Evolutionary conservation across 306 rosid genomes (phyloP).

Genomic region (Castanea sativa): DNA sequence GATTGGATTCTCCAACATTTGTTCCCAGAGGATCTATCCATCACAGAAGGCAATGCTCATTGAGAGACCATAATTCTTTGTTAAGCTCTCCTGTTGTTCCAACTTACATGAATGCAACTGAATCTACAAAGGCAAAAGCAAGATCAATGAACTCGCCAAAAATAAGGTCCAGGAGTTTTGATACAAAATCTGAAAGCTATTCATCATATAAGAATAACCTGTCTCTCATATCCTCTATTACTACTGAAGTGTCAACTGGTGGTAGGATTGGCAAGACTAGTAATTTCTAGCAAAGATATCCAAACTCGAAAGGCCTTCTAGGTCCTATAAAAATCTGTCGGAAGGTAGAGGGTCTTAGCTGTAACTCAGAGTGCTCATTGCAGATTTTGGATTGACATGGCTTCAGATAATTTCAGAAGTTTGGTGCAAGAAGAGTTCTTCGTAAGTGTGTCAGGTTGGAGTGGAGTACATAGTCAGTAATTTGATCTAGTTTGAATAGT

Average conservation of each 20-base stretch:
- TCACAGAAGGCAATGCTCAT: slow-evolving; percentile 55
- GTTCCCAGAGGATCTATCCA: neutral
- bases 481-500: neutral
- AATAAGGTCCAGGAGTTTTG: slow-evolving; percentile 54
- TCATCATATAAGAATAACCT: slow-evolving; percentile 83
- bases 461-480: too few relatives aligned
- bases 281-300: slow-evolving; percentile 16
- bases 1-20: too few relatives aligned
- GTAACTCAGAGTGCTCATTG: too few relatives aligned
- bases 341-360: slow-evolving; percentile 50
- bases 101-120: slow-evolving; percentile 92
- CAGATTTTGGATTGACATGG: slow-evolving; percentile 23
- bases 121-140: slow-evolving; percentile 76
- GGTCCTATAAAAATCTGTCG: slow-evolving; percentile 63
- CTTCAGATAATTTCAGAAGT: neutral
- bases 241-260: slow-evolving; percentile 16
- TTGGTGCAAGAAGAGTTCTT: slow-evolving; percentile 9
- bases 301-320: slow-evolving; percentile 66
- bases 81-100: slow-evolving; percentile 65
- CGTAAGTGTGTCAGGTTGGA: neutral
- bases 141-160: slow-evolving; percentile 75
- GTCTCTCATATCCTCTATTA: slow-evolving; percentile 43
- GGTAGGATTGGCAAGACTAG: neutral
- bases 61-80: slow-evolving; percentile 54
- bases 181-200: slow-evolving; percentile 49